Evolutionary conservation across 2,329 filamentous ascomycete species (phyloP).

Genomic region (Lachnellula occidentalis): DNA sequence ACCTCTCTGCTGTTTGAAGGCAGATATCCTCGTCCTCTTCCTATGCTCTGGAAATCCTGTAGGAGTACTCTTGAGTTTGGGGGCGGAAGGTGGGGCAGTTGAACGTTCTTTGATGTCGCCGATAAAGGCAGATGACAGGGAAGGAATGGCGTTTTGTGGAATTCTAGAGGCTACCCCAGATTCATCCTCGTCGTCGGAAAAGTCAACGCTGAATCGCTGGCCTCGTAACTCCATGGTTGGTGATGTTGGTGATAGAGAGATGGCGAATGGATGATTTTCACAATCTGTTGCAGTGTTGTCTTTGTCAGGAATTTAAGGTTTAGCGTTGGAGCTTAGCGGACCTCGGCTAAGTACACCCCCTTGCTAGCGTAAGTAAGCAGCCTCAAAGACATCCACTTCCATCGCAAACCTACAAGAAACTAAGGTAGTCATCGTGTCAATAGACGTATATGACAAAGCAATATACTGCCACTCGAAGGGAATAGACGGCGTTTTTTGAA

Average conservation of each 20-base stretch:
- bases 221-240: slow-evolving; percentile 48
- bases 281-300: not conserved
- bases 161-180: slow-evolving; percentile 28
- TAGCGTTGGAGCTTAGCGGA: too few relatives aligned
- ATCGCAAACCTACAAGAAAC: too few relatives aligned
- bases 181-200: slow-evolving; percentile 48
- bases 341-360: too few relatives aligned
- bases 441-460: too few relatives aligned
- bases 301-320: not conserved
- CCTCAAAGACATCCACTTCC: too few relatives aligned
- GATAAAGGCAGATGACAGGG: slow-evolving; percentile 41
- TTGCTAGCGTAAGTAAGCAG: too few relatives aligned
- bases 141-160: slow-evolving; percentile 24
- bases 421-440: too few relatives aligned
- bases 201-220: slow-evolving; percentile 54
- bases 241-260: not conserved
- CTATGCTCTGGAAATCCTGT: slow-evolving; percentile 88
- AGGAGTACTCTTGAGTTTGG: slow-evolving; percentile 48
- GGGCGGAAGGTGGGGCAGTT: slow-evolving; percentile 58
- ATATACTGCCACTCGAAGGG: too few relatives aligned
- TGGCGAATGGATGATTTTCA: not conserved
- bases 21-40: slow-evolving; percentile 65
- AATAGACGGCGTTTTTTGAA: too few relatives aligned
- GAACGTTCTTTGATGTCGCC: slow-evolving; percentile 76
- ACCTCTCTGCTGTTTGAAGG: slow-evolving; percentile 68